Base-by-base conservation (phyloP, 176 grass and related monocot species). In the Metroxylon sagu region DNA sequence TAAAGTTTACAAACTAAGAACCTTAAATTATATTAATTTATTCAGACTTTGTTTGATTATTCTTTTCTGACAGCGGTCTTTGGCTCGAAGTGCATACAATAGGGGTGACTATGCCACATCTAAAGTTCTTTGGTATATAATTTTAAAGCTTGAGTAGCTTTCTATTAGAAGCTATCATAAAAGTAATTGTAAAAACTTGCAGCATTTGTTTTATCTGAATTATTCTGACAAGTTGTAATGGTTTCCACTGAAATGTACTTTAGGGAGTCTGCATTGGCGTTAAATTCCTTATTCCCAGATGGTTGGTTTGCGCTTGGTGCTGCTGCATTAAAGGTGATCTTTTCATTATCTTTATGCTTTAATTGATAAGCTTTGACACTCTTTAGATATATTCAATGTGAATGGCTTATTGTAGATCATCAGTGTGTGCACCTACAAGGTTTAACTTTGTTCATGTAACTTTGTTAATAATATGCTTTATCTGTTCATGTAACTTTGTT, bases 231-330 rank as follows among this genome's bases (percentile, higher is more conserved):
- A 43, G 35, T 43, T 43, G 35, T 43, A 43, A 3, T 10, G 7
- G 35, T 43, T 43, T 3, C 8, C 35, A 43, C 3, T 43, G 5
- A 52, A 68, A 52, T 69, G 18, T 61, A 35, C 52, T 73, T 65
- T 8, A 96, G 92, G 92, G 86, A 96, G 82, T 90, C 87, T 74
- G 92, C 92, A 26, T 75, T 96, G 66, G 76, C 87, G 14, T 79
- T 90, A 66, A 97, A 97, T 84, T 83, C 92, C 30, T 71, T 97
- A 61, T 77, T 77, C 82, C 92, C 80, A 71, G 87, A 97, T 90
- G 83, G 92, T 19, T 90, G 92, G 87, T 97, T 97, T 78, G 83
- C 92, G n/a, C 85, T 85, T 51, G 92, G 92, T 62, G 89, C 78
- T 54, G 71, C 78, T 80, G 80, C 92, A 69, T 90, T 86, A 77